Base-by-base conservation (phyloP, 2,329 filamentous ascomycete species). In the Cercospora beticola region DNA sequence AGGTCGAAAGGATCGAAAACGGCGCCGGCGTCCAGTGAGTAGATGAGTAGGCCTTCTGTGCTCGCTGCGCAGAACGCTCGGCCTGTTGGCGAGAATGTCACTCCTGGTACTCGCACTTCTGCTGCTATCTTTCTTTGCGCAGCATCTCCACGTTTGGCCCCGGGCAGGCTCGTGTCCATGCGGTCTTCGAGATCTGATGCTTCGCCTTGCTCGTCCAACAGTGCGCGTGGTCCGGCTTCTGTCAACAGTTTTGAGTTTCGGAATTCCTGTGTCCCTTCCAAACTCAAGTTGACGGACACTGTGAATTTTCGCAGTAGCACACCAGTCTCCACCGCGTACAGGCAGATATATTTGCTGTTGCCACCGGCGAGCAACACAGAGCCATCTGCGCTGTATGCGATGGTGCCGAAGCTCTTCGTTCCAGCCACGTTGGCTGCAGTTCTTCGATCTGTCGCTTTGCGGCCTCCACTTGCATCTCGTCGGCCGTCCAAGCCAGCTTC, bases 331-430 rank as follows among this genome's bases (percentile, higher is more conserved):
- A 97, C 92, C n/a, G 96, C 94, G 81, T 99, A 99, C 67, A 99
- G 81, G 78, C 95, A 98, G 63, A 99, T 97, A 80, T 97, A 97
- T 82, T 99, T 99, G 89, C 93, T 97, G 84, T 95, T 97, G 33
- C 95, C 95, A 59, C 89, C 94, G 0, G 94, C 95, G 49, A 99
- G 84, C 10, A 99, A 85, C 75, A 95, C 97, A 70, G 89, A 92
- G 12, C 95, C 95, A 77, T 99, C 95, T 1, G 92, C 91, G 78
- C 93, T 97, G 82, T 98, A 99, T 64, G 88, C 88, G 72, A 99
- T 92, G 6, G 91, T 91, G 76, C 87, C 90, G 82, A 97, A 99
- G 72, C 89, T 91, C 79, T 99, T 99, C 52, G 92, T 97, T 43
- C 93, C 93, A 1, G 93, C 87, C 2, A 91, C 90, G 76, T 97